Evolutionary conservation across 1,284 basidiomycete genomes (phyloP), one percentile per base, ranked within the genome.

Genomic region (Hemileia vastatrix): DNA sequence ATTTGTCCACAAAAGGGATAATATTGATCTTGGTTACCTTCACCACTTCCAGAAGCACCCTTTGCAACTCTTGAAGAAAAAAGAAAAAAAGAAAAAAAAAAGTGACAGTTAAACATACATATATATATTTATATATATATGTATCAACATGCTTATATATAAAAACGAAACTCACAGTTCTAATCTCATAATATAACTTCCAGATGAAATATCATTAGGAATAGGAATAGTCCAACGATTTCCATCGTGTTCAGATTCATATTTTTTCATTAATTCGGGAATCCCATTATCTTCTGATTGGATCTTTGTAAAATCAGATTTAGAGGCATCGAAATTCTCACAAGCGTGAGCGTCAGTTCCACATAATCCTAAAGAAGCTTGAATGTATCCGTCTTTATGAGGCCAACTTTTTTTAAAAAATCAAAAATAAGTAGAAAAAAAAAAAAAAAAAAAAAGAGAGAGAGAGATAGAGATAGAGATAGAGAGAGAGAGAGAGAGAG

Each of bases 1-100:
- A 63, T 52, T 33, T 63, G 61, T 3, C 61, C 61, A 49, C 61
- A 63, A 50, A 49, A 63, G 15, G 57, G 54, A 49, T 63, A 63
- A 53, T 63, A 63, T 57, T 63, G 61, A n/a, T 63, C 61, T 53
- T 63, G 61, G 24, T 57, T 53, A 5, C 61, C 61, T 56, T 63
- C 61, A 43, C n/a, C 40, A 43, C 8, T 43, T n/a, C 40, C 8
- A n/a, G 9, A 43, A n/a, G 40, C 40, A 8, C 40, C 40, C n/a
- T n/a, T 43, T 43, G 9, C 40, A 43, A n/a, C 40, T 43, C 1
- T 43, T n/a, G 11, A 43, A n/a, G 11, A n/a, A n/a, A n/a, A n/a
- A n/a, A n/a, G n/a, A n/a, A n/a, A n/a, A n/a, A n/a, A n/a, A n/a
- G n/a, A n/a, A n/a, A n/a, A n/a, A n/a, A n/a, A n/a, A n/a, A n/a